Conservation (phyloP, 2,329 filamentous ascomycete species). For the Scorias spongiosa region DNA sequence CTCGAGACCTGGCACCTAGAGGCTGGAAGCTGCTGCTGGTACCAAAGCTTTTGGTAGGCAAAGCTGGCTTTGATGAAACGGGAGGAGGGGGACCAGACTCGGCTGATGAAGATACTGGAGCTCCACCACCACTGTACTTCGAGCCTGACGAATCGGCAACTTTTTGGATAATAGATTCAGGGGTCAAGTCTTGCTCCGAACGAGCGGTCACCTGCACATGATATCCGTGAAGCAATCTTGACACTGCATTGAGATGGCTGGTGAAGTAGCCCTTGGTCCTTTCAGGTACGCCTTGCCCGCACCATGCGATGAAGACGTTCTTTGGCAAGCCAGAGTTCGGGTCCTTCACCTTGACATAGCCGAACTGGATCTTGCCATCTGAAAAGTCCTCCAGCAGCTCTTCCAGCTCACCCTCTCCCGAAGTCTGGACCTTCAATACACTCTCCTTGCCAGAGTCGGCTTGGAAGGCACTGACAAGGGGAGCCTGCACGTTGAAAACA, state of each 20-base stretch:
- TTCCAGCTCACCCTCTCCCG: conserved; percentile 80
- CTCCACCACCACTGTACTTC: conserved; percentile 65
- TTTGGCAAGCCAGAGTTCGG: conserved; percentile 83
- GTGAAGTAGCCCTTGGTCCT: conserved; percentile 97
- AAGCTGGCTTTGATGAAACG: conserved; percentile 78
- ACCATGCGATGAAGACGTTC: conserved; percentile 88
- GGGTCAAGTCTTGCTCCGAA: conserved; percentile 74
- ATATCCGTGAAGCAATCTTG: conserved; percentile 87
- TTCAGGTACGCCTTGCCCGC: conserved; percentile 94
- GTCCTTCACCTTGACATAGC: conserved; percentile 91
- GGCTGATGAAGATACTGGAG: conserved; percentile 19
- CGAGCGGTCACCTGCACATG: conserved; percentile 95
- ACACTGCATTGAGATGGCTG: conserved; percentile 76
- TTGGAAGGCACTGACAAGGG: conserved; percentile 85
- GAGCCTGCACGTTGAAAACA: conserved; percentile 81
- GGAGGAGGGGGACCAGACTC: conserved; percentile 49
- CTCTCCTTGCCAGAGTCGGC: conserved; percentile 77
- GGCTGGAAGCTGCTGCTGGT: conserved; percentile 46
- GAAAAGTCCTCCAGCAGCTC: conserved; percentile 93
- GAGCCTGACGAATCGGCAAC: conserved; percentile 87
- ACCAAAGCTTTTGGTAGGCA: conserved; percentile 52
- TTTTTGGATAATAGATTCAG: conserved; percentile 80
- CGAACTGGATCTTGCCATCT: conserved; percentile 92
- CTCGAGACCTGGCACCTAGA: conserved; percentile 39
- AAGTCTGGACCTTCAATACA: conserved; percentile 83